Base-by-base conservation (phyloP, 768 basidiomycete genomes). In the Suillus cothurnatus region DNA sequence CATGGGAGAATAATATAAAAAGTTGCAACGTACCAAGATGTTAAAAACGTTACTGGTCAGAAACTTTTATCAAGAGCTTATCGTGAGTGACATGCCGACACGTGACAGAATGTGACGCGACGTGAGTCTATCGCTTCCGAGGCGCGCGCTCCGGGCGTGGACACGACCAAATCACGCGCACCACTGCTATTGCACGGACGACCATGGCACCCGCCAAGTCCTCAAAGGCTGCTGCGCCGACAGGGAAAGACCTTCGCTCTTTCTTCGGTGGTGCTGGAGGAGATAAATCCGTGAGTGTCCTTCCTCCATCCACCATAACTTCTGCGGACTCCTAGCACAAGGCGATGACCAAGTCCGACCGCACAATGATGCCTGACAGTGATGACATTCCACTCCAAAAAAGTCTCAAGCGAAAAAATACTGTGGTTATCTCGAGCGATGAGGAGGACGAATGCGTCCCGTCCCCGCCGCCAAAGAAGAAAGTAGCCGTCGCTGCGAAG, bases 401-500 rank as follows among this genome's bases (percentile, higher is more conserved):
- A 43, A 61, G 64, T 9, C 57, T 69, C 43, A 80, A 80, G 61
- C 76, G 77, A 31, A 79, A 78, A 69, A 77, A 77, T 61, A 47
- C 67, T 3, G 61, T 72, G 4, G 71, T 76, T 9, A 53, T 81
- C 17, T 61, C 78, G 15, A 77, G 78, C 2, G 81, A 82, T 36
- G 81, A 81, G 28, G 80, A 81, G 19, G 81, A 80, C 19, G 77
- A 77, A 41, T 69, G 69, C 3, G 68, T 71, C 6, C 70, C 65
- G 47, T 43, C 65, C 19, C 69, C 79, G 0, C 80, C 82, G 2
- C 80, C 80, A 2, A 81, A 76, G 74, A 83, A 83, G 75, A 83
- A 82, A 64, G 61, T 71, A 17, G 77, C 78, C 0, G 67, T 76
- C 2, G 45, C 64, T 3, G 14, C 68, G 4, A 59, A 66, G n/a